Evolutionary conservation across 768 basidiomycete genomes (phyloP).

Genomic region (Leucocoprinus leucothites): DNA sequence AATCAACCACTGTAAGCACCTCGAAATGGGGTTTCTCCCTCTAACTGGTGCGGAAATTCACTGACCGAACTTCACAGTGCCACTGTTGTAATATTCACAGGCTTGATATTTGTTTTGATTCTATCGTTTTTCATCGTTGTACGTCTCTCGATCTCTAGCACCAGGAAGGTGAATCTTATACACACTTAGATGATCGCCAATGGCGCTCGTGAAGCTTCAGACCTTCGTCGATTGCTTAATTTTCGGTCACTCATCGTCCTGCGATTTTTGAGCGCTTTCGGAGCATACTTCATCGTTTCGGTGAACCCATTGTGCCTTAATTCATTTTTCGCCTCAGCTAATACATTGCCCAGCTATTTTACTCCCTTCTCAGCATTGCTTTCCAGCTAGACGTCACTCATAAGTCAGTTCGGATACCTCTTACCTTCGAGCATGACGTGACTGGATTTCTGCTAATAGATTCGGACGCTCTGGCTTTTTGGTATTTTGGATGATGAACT

Average conservation of each 20-base stretch:
- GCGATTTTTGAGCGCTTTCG: constrained; percentile 26
- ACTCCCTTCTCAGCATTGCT: constrained; percentile 53
- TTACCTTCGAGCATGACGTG: not conserved
- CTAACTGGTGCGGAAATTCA: too few species aligned
- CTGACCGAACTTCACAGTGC: constrained; percentile 43
- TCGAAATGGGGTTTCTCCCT: too few species aligned
- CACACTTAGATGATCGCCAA: constrained; percentile 26
- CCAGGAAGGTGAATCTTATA: not conserved
- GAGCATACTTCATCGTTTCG: constrained; percentile 35
- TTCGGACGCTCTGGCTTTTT: constrained; percentile 42
- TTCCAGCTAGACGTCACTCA: constrained; percentile 56
- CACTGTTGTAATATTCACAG: constrained; percentile 49
- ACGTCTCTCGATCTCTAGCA: constrained; percentile 14
- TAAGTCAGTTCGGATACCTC: constrained; percentile 28
- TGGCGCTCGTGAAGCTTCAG: constrained; percentile 27
- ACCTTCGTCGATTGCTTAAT: constrained; percentile 24
- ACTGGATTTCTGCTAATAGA: too few species aligned
- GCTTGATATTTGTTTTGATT: constrained; percentile 50
- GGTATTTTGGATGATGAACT: constrained; percentile 68
- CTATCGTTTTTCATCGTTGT: constrained; percentile 43
- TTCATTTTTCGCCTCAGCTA: not conserved
- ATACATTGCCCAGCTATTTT: constrained; percentile 41
- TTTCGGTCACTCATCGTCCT: constrained; percentile 27
- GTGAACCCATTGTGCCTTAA: constrained; percentile 17
- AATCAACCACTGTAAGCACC: constrained; percentile 51